A percentile compares a stretch with the other conserved stretches of the same genome.
phyloP scores from a whole-genome alignment of 2,329 filamentous ascomycete species.

The Penicillium thymicola region DNA sequence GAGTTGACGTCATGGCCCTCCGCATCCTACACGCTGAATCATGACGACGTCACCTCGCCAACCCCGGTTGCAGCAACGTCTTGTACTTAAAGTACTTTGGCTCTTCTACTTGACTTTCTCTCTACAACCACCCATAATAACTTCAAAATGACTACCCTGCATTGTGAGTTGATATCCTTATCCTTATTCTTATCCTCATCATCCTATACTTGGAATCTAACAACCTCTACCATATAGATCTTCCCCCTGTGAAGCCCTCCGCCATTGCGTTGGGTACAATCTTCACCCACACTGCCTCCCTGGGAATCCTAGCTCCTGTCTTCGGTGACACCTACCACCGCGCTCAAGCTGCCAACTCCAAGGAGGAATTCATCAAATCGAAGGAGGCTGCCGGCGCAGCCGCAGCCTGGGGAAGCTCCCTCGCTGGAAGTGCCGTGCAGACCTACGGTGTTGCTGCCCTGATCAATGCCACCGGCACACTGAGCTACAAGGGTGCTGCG shows the following conservation, averaged over 20 bases:
- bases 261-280: conserved; percentile 93
- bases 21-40: conserved; percentile 4
- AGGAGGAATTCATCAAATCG: conserved; percentile 93
- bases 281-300: conserved; percentile 91
- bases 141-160: conserved; percentile 7
- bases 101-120: neutral
- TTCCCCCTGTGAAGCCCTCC: conserved; percentile 90
- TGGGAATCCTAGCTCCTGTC: conserved; percentile 80
- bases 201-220: neutral
- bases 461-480: conserved; percentile 90
- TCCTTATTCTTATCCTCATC: no score
- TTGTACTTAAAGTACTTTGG: neutral
- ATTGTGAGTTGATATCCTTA: conserved; percentile 1
- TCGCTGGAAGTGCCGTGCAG: conserved; percentile 84
- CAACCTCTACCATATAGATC: conserved; percentile 45
- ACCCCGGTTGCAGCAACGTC: conserved; percentile 2
- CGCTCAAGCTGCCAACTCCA: conserved; percentile 85
- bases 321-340: conserved; percentile 94
- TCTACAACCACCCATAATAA: neutral
- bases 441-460: conserved; percentile 85
- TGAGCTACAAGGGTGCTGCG: conserved; percentile 95
- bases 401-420: conserved; percentile 83
- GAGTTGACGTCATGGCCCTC: conserved; percentile 10
- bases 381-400: conserved; percentile 88
- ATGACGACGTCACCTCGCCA: conserved; percentile 9